Base-by-base conservation (phyloP, 2,329 filamentous ascomycete genomes). In the Paecilomyces formosus region DNA sequence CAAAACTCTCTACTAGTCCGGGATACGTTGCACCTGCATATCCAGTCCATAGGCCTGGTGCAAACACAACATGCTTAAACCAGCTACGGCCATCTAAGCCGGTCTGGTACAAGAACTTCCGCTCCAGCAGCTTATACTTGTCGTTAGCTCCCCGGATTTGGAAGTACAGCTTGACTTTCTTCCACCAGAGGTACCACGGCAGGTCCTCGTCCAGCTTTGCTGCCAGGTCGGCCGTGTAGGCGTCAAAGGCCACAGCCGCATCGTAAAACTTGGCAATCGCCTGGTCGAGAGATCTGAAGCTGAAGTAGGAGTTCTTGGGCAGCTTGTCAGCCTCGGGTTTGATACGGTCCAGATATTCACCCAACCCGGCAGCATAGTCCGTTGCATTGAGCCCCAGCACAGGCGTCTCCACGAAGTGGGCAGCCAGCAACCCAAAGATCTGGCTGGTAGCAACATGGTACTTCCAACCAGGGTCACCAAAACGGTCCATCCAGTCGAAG, bases 41-140 rank as follows among this genome's bases (percentile, higher is more conserved):
- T 0, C 92, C 92, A 0, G 91, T 96, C 91, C 92, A 96, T 54
- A 93, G 72, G 0, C 92, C 92, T 0, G 92, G 92, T 1, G 92
- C 92, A 74, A 95, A 97, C 1, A 97, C 88, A 2, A 96, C 88
- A 68, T 97, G 93, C 78, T 97, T 97, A 78, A 93, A 97, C 92
- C 92, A 97, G 24, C 79, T 78, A 60, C 93, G 80, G 1, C 85
- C 85, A 70, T 96, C 92, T 21, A 97, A 76, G 0, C 93, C 93
- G 2, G 82, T 79, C 3, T 84, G 76, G 66, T 90, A 88, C 62
- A 97, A 67, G 73, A 97, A 96, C 55, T 86, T 80, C 15, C 92
- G 81, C 73, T 97, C 93, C 0, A 97, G 76, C 8, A 80, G 79
- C 81, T 96, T 96, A 79, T 96, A 96, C 71, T 89, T 88, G 31